Evolutionary conservation across 176 grass and related monocot species (phyloP), one percentile per base, ranked within the genome.

Genomic region (Olyra latifolia): DNA sequence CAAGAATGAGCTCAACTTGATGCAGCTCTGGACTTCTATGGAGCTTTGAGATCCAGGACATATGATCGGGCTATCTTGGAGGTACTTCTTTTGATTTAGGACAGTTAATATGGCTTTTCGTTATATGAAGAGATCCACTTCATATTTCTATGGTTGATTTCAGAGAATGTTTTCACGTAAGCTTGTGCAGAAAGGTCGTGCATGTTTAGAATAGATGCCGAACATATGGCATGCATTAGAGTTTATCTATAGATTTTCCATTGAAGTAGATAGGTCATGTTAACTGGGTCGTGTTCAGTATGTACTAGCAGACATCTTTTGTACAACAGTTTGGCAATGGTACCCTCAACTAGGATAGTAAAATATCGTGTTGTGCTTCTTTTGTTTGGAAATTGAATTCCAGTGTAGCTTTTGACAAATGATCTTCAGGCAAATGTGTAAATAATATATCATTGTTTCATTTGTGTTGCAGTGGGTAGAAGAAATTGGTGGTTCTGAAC

Each of bases 1-100:
- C 15, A 77, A 71, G 15, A 70, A 76, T 0, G 6, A 57, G 44
- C 47, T 73, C 53, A 45, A 85, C 53, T 45, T 82, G 79, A n/a
- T 77, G 81, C 77, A 95, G 92, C 96, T 77, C 77, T 95, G 61
- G 96, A 99, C 79, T 95, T 99, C 43, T 95, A 93, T 89, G 96
- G 92, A 82, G 96, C 88, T 86, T 71, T 99, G 77, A 91, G 96
- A 55, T 93, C 96, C 0, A 95, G 86, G 70, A 95, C 96, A 78
- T 95, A 98, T 82, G 92, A 99, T 66, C 63, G 40, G 75, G 80
- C 92, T 77, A 99, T 99, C 65, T 89, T 90, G 55, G 55, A 99
- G 96, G 96, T 95, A 77, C 25, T 9, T 78, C 10, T 66, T 53
- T 62, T 20, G 16, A n/a, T 76, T 81, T 70, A 66, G 9, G 10